Base-by-base conservation (phyloP, 345 rosid genomes). In the Kandelia obovata region DNA sequence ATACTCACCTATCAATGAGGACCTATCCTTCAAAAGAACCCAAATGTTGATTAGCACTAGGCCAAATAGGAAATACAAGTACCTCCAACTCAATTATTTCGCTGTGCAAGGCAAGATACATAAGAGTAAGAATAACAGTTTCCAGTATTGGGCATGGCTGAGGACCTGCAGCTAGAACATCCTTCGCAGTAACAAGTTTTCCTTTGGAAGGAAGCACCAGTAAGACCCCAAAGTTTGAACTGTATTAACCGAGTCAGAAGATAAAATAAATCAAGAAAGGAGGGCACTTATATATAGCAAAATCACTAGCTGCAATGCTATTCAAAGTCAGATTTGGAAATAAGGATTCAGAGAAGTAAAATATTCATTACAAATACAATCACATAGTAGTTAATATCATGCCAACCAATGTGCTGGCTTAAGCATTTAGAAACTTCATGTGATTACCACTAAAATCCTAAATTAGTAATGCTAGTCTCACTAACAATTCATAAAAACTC, bases 41-140 rank as follows among this genome's bases (percentile, higher is more conserved):
- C 55, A 62, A 47, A 26, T 52, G 2, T 19, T 53, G 47, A 28
- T 27, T 27, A 35, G 27, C 23, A 71, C 28, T 25, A 64, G 30
- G 70, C 15, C 64, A 75, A 73, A 60, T 3, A 56, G 47, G 59
- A 10, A 51, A 57, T 26, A 53, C 55, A 67, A 57, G 49, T 83
- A 94, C 98, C 90, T 94, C 86, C 75, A 87, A 67, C 84, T 91
- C 98, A 71, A 88, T 83, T 78, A 82, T 87, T 70, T 88, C 95
- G 75, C 98, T 89, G 68, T 91, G 95, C 71, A 85, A 77, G 43
- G 98, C 97, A 76, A 91, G 84, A 78, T 94, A 96, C 94, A 88
- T 86, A 30, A 94, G 91, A 58, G 97, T 88, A 61, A 87, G 66
- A 73, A 94, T 79, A 68, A 81, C 72, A 67, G 98, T 89, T 77